Conservation (phyloP, 2,329 filamentous ascomycete genomes). For the Microdochium paspali region DNA sequence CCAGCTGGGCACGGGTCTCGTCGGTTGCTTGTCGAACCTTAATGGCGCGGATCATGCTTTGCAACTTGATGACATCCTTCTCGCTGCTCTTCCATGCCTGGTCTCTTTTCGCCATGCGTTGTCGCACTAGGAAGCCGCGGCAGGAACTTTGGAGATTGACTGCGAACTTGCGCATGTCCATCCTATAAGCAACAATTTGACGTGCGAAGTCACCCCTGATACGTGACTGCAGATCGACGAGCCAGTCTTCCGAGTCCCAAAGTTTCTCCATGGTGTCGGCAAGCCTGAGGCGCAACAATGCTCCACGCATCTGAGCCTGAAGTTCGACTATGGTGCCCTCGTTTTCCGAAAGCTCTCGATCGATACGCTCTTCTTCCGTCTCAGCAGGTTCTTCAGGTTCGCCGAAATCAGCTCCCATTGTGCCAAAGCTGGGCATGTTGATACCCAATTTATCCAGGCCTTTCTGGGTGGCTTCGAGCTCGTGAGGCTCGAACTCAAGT, state of each 20-base stretch:
- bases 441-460: conserved; percentile 91
- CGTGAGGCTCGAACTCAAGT: conserved; percentile 94
- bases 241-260: conserved; percentile 73
- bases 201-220: conserved; percentile 82
- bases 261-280: conserved; percentile 78
- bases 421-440: conserved; percentile 95
- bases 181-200: conserved; percentile 71
- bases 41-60: conserved; percentile 68
- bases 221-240: conserved; percentile 76
- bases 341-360: conserved; percentile 71
- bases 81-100: conserved; percentile 62
- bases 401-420: conserved; percentile 93
- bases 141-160: conserved; percentile 66
- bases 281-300: conserved; percentile 65
- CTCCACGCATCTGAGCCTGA: conserved; percentile 79
- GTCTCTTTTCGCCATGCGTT: conserved; percentile 51
- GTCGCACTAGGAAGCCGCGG: conserved; percentile 65
- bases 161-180: conserved; percentile 77
- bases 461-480: conserved; percentile 93
- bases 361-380: conserved; percentile 80
- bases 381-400: conserved; percentile 71
- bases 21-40: conserved; percentile 52
- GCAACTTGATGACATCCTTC: conserved; percentile 64
- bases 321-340: conserved; percentile 66
- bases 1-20: conserved; percentile 48